These are phyloP conservation scores for Beauveria varroae DNA, from an alignment of 2,329 filamentous ascomycete species.

Conservation along the genomic window DNA sequence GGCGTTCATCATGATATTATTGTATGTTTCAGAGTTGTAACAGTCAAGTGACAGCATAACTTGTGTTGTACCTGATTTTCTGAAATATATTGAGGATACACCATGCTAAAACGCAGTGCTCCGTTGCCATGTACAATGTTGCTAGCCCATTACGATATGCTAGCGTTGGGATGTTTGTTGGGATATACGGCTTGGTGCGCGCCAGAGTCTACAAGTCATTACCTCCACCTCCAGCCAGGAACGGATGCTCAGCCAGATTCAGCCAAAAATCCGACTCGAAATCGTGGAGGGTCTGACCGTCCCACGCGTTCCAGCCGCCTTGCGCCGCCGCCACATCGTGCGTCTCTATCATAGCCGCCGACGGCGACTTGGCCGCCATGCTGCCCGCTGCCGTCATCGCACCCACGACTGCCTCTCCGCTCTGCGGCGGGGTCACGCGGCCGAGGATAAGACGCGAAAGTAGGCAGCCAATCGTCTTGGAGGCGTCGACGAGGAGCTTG, in stretches of 20 bases:
- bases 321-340: not conserved
- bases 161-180: no score
- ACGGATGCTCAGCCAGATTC: slow-evolving; percentile 10
- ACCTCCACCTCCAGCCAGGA: not conserved
- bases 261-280: slow-evolving; percentile 12
- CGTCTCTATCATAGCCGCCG: not conserved
- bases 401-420: not conserved
- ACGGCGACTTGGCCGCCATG: not conserved
- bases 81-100: not conserved
- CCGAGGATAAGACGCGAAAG: slow-evolving; percentile 4
- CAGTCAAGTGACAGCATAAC: no score
- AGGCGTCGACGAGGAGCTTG: slow-evolving; percentile 15
- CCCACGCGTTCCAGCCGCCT: slow-evolving; percentile 7
- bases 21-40: not conserved
- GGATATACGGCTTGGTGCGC: no score
- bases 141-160: not conserved
- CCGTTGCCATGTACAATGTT: not conserved
- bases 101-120: not conserved
- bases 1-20: no score
- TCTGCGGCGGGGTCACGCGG: not conserved
- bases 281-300: slow-evolving; percentile 7
- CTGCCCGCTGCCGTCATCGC: not conserved
- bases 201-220: not conserved
- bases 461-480: slow-evolving; percentile 14
- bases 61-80: no score